These are phyloP conservation scores for Termitomyces sp. DNA, from an alignment of 768 basidiomycete species.

Conservation along the genomic window DNA sequence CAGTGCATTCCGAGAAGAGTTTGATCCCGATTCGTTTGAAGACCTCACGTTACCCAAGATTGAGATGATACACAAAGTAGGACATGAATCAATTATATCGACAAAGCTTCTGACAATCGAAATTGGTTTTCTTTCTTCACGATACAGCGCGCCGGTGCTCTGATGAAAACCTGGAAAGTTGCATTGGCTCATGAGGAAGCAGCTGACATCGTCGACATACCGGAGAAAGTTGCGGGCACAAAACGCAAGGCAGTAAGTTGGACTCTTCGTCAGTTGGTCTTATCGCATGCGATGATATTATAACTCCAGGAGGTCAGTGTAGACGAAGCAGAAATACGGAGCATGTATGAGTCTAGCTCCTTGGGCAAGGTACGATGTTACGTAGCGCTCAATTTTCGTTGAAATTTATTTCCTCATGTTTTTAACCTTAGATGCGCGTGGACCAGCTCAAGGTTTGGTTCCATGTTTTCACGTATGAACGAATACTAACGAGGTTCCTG, in stretches of 20 bases:
- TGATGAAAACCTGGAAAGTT: conserved; percentile 71
- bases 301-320: conserved; percentile 54
- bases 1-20: conserved; percentile 89
- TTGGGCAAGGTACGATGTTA: conserved; percentile 59
- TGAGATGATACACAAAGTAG: conserved; percentile 76
- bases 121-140: conserved; percentile 3
- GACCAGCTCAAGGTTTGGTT: conserved; percentile 71
- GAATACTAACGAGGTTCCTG: conserved; percentile 9
- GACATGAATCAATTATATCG: conserved; percentile 29
- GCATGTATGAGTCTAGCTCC: conserved; percentile 54
- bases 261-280: conserved; percentile 6
- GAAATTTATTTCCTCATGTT: conserved; percentile 14
- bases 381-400: background rate
- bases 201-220: conserved; percentile 46
- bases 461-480: background rate
- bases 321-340: conserved; percentile 72
- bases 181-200: conserved; percentile 61
- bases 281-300: conserved; percentile 1
- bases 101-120: conserved; percentile 15
- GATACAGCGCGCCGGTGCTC: conserved; percentile 58
- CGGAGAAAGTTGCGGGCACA: conserved; percentile 35
- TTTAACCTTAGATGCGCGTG: conserved; percentile 55
- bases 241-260: conserved; percentile 73
- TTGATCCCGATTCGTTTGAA: conserved; percentile 70
- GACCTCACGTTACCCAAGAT: conserved; percentile 81